Evolutionary conservation across 345 rosid genomes (phyloP).

Genomic region (Aquilaria yunnanensis): DNA sequence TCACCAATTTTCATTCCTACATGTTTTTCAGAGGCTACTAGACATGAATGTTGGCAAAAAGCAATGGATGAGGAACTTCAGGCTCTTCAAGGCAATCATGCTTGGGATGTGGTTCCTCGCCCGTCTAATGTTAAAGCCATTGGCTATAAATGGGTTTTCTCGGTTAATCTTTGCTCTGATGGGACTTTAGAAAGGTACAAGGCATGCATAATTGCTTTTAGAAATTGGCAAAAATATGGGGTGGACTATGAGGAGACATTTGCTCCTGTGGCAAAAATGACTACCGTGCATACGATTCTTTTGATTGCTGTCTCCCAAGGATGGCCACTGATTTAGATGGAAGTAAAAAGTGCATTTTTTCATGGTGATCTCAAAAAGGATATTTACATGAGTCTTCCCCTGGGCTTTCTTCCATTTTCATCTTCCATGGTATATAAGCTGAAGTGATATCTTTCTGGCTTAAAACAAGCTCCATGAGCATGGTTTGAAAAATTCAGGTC

Average conservation of each 20-base stretch:
- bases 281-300: not conserved
- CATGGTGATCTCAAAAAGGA: not conserved
- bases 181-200: not conserved
- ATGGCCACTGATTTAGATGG: not conserved
- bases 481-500: not conserved
- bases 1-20: not conserved
- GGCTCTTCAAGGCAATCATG: constrained; percentile 9
- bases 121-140: not conserved
- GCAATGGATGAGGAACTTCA: constrained; percentile 1
- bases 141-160: constrained; percentile 4
- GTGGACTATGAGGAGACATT: constrained; percentile 7
- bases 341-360: constrained; percentile 2
- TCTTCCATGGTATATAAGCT: not conserved
- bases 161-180: not conserved
- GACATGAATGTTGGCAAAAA: not conserved
- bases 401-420: not conserved
- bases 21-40: not conserved
- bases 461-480: constrained; percentile 3
- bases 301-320: not conserved
- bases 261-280: no score
- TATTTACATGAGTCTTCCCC: not conserved
- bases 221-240: constrained; percentile 1
- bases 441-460: not conserved
- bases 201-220: not conserved
- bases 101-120: not conserved